These are phyloP conservation scores for Chaetomium globosum DNA, from an alignment of 2,329 filamentous ascomycete genomes.

Conservation along the genomic window DNA sequence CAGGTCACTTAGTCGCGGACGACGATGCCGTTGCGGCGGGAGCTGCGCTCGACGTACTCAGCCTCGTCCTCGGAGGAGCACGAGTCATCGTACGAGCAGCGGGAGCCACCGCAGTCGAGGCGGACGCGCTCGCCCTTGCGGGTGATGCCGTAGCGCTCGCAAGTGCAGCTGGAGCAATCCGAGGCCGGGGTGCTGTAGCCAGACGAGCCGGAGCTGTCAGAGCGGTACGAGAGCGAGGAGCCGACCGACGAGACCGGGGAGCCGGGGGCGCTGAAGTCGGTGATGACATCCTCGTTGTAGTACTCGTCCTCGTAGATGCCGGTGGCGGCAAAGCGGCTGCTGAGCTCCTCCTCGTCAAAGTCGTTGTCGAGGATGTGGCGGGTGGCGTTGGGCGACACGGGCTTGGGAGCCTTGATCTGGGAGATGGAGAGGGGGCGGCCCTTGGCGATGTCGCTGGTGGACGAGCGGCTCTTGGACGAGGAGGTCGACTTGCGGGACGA, in stretches of 20 bases:
- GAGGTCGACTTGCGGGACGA: slow-evolving; percentile 50
- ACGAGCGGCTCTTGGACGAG: slow-evolving; percentile 47
- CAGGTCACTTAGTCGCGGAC: slow-evolving; percentile 47
- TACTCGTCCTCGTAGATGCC: slow-evolving; percentile 59
- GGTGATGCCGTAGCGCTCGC: slow-evolving; percentile 95
- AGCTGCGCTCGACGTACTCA: slow-evolving; percentile 57
- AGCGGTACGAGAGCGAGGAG: slow-evolving; percentile 71
- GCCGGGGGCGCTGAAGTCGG: slow-evolving; percentile 55
- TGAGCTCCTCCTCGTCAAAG: slow-evolving; percentile 78
- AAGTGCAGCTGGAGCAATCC: slow-evolving; percentile 80
- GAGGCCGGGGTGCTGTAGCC: slow-evolving; percentile 79
- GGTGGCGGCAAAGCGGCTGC: slow-evolving; percentile 68
- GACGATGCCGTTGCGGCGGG: slow-evolving; percentile 67
- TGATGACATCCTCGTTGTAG: slow-evolving; percentile 57
- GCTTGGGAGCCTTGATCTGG: slow-evolving; percentile 89
- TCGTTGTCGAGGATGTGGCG: slow-evolving; percentile 82
- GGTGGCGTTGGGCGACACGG: slow-evolving; percentile 83
- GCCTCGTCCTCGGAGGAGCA: slow-evolving; percentile 66
- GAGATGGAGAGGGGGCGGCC: slow-evolving; percentile 85
- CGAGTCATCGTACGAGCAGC: slow-evolving; percentile 76
- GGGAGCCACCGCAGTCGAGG: slow-evolving; percentile 88
- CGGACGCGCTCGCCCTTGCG: slow-evolving; percentile 90
- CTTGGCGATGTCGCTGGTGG: slow-evolving; percentile 73
- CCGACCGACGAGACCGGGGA: slow-evolving; percentile 67
- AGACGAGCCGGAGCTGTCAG: slow-evolving; percentile 73